A percentile compares a stretch with the other conserved stretches of the same genome.
phyloP scores from a whole-genome alignment of 345 rosid genomes.

The Pugionium dolabratum region DNA sequence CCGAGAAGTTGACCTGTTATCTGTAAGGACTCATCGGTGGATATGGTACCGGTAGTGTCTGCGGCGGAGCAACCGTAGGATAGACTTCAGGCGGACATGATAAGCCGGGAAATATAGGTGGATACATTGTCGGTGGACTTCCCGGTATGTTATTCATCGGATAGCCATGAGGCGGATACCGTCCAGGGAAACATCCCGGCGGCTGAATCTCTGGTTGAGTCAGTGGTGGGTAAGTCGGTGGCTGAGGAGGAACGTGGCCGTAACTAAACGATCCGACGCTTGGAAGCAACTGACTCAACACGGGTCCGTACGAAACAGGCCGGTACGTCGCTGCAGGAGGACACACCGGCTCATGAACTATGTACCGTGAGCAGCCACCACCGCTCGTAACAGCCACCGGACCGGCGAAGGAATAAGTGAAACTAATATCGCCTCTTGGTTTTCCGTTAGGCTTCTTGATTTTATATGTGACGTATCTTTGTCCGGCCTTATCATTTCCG shows the following conservation, averaged over 20 bases:
- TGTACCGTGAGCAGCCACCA: constrained; percentile 11
- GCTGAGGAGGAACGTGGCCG: constrained; percentile 18
- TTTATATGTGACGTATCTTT: constrained; percentile 36
- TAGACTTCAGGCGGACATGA: constrained; percentile 36
- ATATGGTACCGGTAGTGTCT: constrained; percentile 26
- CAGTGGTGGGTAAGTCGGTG: constrained; percentile 21
- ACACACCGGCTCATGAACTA: constrained; percentile 19
- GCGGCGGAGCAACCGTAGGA: constrained; percentile 27
- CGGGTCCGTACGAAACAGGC: constrained; percentile 27
- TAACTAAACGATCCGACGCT: constrained; percentile 38
- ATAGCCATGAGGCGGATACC: constrained; percentile 30
- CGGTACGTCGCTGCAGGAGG: neutral
- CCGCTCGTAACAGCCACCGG: neutral
- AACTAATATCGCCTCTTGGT: constrained; percentile 31
- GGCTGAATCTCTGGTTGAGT: constrained; percentile 22
- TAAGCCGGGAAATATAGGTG: constrained; percentile 28
- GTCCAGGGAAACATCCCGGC: constrained; percentile 18
- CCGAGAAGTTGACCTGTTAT: constrained; percentile 19
- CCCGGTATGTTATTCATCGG: constrained; percentile 18
- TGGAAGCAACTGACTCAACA: constrained; percentile 39
- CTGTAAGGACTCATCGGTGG: constrained; percentile 36
- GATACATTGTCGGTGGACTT: constrained; percentile 14
- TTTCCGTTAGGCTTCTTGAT: constrained; percentile 33
- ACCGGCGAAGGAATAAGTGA: constrained; percentile 28
- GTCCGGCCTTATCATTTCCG: constrained; percentile 37